Evolutionary conservation across 169 alveolate species (phyloP), one percentile per base, ranked within the genome.

Genomic region (Besnoitia besnoiti): DNA sequence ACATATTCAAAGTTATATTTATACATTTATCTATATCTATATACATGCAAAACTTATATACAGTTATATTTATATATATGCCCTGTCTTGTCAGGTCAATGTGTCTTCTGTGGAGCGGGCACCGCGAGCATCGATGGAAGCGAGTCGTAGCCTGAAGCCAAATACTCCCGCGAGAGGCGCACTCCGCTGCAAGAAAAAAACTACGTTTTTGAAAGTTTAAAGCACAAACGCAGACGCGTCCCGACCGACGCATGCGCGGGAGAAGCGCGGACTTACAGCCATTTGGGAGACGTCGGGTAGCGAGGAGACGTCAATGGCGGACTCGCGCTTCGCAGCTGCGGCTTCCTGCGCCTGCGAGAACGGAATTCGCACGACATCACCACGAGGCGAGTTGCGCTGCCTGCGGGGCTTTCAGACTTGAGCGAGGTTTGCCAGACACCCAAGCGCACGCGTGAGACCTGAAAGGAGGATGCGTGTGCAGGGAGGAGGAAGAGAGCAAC

Each of bases 211-310:
- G 67, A 51, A 24, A 51, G 67, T 16, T 51, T 51, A 51, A 51
- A 51, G 24, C 67, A 51, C 67, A 51, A 14, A 51, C n/a, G 24
- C 67, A 51, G n/a, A 51, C n/a, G n/a, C n/a, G n/a, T n/a, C n/a
- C n/a, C n/a, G n/a, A 73, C 82, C 0, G n/a, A 51, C 14, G 46
- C 39, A 73, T n/a, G 46, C 82, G n/a, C n/a, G 8, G 82, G 44
- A 73, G n/a, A 62, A 62, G 19, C 7, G 82, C 82, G 12, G n/a
- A 27, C 87, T 42, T 39, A 77, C 87, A 40, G 87, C 59, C 33
- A 42, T 19, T 42, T 77, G 87, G 19, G 87, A 77, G 55, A 42
- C 40, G 24, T 77, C 61, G 30, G 87, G 87, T 2, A 77, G 87
- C 35, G 87, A 42, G 40, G 49, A 2, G 30, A 77, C 40, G 59